Evolutionary conservation across 2,329 filamentous ascomycete species (phyloP).

Genomic region (Clarireedia hainanense): DNA sequence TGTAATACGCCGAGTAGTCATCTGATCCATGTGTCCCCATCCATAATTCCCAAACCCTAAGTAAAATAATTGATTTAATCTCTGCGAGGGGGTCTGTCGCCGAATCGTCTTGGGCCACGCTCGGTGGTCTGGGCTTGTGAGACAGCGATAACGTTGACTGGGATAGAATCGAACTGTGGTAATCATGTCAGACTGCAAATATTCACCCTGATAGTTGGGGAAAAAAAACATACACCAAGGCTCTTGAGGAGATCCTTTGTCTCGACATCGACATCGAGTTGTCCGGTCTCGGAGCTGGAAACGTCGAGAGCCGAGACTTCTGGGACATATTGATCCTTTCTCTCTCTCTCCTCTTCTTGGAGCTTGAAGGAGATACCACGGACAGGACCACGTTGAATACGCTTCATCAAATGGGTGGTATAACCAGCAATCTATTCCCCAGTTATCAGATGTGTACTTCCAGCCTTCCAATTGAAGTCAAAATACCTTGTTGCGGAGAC

Average conservation of each 20-base stretch:
- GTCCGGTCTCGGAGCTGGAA: conserved; percentile 87
- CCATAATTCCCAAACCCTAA: conserved; percentile 15
- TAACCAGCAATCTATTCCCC: conserved; percentile 78
- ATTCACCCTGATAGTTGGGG: not conserved
- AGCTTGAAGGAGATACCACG: conserved; percentile 99
- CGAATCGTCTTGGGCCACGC: conserved; percentile 66
- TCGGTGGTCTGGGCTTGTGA: conserved; percentile 81
- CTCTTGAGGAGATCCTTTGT: conserved; percentile 99
- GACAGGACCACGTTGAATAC: conserved; percentile 97
- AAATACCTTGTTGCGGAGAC: conserved; percentile 93
- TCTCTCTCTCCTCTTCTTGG: conserved; percentile 99
- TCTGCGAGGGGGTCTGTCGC: conserved; percentile 48
- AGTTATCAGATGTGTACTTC: conserved; percentile 66
- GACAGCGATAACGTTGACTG: conserved; percentile 91
- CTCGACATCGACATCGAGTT: conserved; percentile 91
- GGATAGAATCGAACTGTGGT: conserved; percentile 85
- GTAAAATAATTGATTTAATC: conserved; percentile 30
- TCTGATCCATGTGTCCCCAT: conserved; percentile 22
- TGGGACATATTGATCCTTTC: conserved; percentile 99
- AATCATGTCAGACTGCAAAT: conserved; percentile 25
- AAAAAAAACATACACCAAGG: conserved; percentile 78
- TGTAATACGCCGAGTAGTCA: conserved; percentile 26
- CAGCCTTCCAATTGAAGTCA: not conserved
- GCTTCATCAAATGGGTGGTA: conserved; percentile 99
- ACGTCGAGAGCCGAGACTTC: conserved; percentile 99